Base-by-base conservation (phyloP, 306 rosid species). In the Pachyrhizus erosus region DNA sequence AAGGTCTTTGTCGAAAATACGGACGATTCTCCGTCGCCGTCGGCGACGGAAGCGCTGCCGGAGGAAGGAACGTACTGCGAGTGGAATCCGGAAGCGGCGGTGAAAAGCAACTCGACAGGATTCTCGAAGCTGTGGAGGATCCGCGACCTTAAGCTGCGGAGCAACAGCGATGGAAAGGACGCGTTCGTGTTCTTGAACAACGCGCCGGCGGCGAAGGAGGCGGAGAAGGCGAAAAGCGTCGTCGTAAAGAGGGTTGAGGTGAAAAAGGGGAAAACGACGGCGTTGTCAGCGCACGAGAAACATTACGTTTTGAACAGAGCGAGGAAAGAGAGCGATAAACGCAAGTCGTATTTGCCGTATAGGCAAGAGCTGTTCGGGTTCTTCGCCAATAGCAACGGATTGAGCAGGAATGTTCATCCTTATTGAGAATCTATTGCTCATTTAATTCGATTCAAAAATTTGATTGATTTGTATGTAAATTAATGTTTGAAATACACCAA, bases 91-190 rank as follows among this genome's bases (percentile, higher is more conserved):
- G 78, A 81, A 13, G 34, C 84, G 71, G 76, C 85, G n/a, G 80
- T 15, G 90, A 87, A 95, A 86, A 89, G 99, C 82, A 87, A 91
- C 66, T 96, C 99, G 12, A 93, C 98, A 0, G 99, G 99, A 1
- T 89, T 89, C 66, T 93, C 96, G 0, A 93, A 85, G 87, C 65
- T 93, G 2, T 91, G 98, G 99, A 88, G 87, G 72, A 65, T 93
- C 62, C 79, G 94, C 1, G 98, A 93, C 9, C 48, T 79, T 80
- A 91, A 88, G 62, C 79, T 78, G 0, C 89, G 97, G 61, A 87
- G 99, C 86, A 88, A 82, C 81, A 96, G 99, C 52, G 99, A 96
- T 40, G 98, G 98, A 1, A 89, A 92, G 60, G 98, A 93, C 65
- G 86, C 96, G 10, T 91, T 92, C 69, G 90, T 93, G 54, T 96